These are phyloP conservation scores for Ensete ventricosum DNA, from an alignment of 176 grass and related monocot species.

Conservation along the genomic window DNA sequence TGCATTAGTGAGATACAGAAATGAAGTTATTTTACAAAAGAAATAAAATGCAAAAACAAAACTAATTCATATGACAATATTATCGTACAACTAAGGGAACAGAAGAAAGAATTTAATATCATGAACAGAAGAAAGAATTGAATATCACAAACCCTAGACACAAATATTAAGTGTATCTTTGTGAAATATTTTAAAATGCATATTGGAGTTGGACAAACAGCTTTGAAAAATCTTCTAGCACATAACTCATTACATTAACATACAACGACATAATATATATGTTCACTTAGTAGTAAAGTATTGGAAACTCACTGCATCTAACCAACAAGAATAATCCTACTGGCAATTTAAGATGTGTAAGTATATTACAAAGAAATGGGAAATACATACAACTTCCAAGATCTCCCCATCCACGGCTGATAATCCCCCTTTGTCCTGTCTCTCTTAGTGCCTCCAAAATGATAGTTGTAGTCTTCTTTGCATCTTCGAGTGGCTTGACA, in stretches of 20 bases:
- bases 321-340: neutral
- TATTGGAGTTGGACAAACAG: neutral
- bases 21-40: neutral
- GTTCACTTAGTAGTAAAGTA: too few species aligned
- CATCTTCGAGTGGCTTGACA: slow-evolving; percentile 38
- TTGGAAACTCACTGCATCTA: too few species aligned
- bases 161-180: neutral
- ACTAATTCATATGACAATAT: neutral
- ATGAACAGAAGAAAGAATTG: neutral
- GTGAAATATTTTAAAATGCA: neutral
- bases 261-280: neutral
- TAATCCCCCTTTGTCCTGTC: slow-evolving; percentile 39
- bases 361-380: neutral
- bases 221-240: neutral
- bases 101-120: neutral
- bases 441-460: slow-evolving; percentile 37
- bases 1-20: slow-evolving; percentile 14
- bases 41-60: too few species aligned
- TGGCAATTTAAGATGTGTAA: neutral
- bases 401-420: slow-evolving; percentile 36
- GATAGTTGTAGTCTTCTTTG: slow-evolving; percentile 30
- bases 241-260: neutral
- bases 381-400: slow-evolving; percentile 36
- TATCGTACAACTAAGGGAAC: neutral
- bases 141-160: neutral